Evolutionary conservation across 139 green algal genomes (phyloP).

Genomic region (Chlorella sorokiniana): DNA sequence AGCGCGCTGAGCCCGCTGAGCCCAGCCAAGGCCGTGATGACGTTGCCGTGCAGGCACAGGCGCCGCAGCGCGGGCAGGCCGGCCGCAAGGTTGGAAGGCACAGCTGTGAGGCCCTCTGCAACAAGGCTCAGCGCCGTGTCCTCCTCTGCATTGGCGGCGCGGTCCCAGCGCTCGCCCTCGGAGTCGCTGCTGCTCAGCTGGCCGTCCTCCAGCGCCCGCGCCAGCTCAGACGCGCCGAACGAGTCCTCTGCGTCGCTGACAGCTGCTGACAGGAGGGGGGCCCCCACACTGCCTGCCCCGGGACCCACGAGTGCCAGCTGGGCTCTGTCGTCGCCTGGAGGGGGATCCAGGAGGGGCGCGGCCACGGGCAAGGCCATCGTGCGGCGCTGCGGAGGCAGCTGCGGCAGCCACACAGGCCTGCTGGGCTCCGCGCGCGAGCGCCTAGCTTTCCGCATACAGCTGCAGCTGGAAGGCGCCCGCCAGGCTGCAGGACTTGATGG

Average conservation of each 20-base stretch:
- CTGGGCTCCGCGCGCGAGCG: too few relatives aligned
- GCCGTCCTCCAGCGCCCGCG: background rate
- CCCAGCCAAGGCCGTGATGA: constrained; percentile 54
- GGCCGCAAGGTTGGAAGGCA: constrained; percentile 8
- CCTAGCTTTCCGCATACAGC: constrained; percentile 45
- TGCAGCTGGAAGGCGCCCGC: constrained; percentile 46
- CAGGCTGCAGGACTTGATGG: constrained; percentile 52
- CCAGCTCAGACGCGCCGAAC: background rate
- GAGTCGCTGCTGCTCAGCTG: background rate
- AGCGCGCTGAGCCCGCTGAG: constrained; percentile 48
- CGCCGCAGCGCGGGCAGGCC: background rate
- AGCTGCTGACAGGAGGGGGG: too few relatives aligned
- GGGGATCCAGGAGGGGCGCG: too few relatives aligned
- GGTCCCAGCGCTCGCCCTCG: background rate
- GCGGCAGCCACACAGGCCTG: background rate
- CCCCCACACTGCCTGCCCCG: background rate
- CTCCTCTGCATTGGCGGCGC: background rate
- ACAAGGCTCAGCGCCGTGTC: constrained; percentile 13
- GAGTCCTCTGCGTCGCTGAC: background rate
- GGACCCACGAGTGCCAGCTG: background rate
- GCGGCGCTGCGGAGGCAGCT: background rate
- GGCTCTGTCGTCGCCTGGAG: too few relatives aligned
- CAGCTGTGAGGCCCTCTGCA: constrained; percentile 12
- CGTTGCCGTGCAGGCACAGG: constrained; percentile 76
- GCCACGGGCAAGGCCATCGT: too few relatives aligned